Conservation (phyloP, 306 rosid genomes). For the Leucaena leucocephala region DNA sequence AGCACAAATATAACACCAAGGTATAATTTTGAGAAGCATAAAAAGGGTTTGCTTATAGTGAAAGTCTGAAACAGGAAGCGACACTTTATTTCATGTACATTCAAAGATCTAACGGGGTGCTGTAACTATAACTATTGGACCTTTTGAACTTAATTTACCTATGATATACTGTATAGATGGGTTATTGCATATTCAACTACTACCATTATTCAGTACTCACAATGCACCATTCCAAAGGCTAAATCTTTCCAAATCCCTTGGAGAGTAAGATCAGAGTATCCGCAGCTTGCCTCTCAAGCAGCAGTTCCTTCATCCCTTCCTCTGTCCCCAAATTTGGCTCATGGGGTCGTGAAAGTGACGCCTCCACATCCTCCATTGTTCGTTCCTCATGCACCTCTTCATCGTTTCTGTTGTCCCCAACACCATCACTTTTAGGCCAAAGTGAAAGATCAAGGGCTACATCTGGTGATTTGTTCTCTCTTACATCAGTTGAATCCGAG, state of each 20-base stretch:
- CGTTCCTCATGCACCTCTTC: background rate
- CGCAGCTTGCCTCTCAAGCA: background rate
- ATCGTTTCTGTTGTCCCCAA: background rate
- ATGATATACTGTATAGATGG: background rate
- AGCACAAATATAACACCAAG: background rate
- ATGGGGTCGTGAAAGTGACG: background rate
- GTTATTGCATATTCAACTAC: background rate
- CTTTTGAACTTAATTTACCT: background rate
- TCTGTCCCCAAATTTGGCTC: background rate
- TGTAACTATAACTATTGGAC: background rate
- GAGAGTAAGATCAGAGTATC: background rate
- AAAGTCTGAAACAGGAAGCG: background rate
- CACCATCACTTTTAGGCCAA: constrained; percentile 5
- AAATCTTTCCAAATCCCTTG: background rate
- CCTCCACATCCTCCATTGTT: background rate
- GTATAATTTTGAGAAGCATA: background rate
- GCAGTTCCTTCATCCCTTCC: background rate
- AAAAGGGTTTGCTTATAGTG: background rate
- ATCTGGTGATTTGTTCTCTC: background rate
- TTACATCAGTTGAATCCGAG: background rate
- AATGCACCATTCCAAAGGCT: background rate
- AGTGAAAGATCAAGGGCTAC: background rate
- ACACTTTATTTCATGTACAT: background rate
- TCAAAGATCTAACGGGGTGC: constrained; percentile 1
- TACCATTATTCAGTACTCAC: background rate